These are phyloP conservation scores for Berberis thunbergii DNA, from an alignment of 164 flowering plant genomes.

Conservation along the genomic window DNA sequence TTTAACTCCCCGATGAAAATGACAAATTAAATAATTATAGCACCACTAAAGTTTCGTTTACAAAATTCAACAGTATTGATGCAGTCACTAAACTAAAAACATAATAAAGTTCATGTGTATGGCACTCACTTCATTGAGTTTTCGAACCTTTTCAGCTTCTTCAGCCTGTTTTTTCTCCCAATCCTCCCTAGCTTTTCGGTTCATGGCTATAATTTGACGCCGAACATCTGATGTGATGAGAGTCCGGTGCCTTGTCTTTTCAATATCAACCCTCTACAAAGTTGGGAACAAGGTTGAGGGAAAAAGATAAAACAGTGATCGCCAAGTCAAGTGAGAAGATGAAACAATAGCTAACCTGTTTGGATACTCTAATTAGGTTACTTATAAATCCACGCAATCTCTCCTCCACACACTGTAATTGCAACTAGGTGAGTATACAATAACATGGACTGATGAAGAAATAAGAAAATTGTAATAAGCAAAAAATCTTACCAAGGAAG, in stretches of 20 bases:
- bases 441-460: neutral
- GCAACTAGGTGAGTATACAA: constrained; percentile 7
- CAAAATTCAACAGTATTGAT: neutral
- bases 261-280: constrained; percentile 64
- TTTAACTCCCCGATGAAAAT: no score
- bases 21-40: no score
- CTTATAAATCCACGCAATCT: constrained; percentile 71
- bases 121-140: constrained; percentile 25
- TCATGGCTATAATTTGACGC: constrained; percentile 22
- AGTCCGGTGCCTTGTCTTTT: constrained; percentile 62
- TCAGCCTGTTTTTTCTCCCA: constrained; percentile 31
- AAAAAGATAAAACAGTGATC: neutral
- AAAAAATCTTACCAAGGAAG: constrained; percentile 61
- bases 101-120: neutral
- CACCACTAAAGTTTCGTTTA: no score
- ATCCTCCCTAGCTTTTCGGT: constrained; percentile 30
- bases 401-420: constrained; percentile 80
- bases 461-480: constrained; percentile 4
- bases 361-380: constrained; percentile 68
- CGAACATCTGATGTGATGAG: constrained; percentile 55
- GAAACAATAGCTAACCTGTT: constrained; percentile 51
- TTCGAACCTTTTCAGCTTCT: constrained; percentile 32
- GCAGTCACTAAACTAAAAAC: neutral
- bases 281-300: constrained; percentile 4
- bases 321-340: neutral